phyloP scores from a whole-genome alignment of 2,329 filamentous ascomycete species.

The Sporothrix variecibatus region DNA sequence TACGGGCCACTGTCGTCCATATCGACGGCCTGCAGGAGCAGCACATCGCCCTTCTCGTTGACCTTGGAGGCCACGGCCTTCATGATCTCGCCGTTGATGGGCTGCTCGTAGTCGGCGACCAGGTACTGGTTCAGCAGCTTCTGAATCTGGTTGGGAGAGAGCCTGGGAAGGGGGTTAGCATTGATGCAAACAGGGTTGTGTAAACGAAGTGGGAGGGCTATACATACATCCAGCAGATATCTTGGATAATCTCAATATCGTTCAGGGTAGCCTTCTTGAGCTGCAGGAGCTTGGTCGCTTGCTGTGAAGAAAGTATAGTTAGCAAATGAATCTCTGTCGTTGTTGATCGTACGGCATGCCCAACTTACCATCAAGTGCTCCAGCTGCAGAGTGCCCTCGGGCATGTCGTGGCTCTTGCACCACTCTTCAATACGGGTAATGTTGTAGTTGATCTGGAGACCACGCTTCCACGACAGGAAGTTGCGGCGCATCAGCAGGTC shows the following conservation, averaged over 20 bases:
- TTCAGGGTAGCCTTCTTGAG: constrained; percentile 98
- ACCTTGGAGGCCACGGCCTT: constrained; percentile 96
- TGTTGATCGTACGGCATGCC: not conserved
- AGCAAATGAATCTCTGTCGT: constrained; percentile 29
- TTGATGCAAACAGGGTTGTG: not conserved
- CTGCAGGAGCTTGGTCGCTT: constrained; percentile 97
- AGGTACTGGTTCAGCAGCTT: constrained; percentile 98
- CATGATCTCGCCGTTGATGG: constrained; percentile 99
- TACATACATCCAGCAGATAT: constrained; percentile 99
- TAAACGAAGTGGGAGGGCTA: not conserved
- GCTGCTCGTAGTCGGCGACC: constrained; percentile 97
- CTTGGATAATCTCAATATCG: constrained; percentile 99
- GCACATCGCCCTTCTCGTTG: constrained; percentile 96
- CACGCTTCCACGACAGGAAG: constrained; percentile 99
- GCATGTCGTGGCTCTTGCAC: constrained; percentile 99
- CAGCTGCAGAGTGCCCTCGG: constrained; percentile 92
- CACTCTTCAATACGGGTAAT: constrained; percentile 99
- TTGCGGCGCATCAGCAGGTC: constrained; percentile 96
- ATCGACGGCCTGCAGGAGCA: constrained; percentile 90
- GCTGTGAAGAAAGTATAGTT: constrained; percentile 50
- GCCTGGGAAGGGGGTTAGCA: constrained; percentile 52
- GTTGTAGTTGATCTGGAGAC: constrained; percentile 99
- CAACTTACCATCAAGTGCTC: constrained; percentile 89
- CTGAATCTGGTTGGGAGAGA: constrained; percentile 98
- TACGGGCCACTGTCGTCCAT: constrained; percentile 99